These are phyloP conservation scores for Dichotomocladium elegans DNA, from an alignment of 371 early-diverging fungal genomes.

Conservation along the genomic window DNA sequence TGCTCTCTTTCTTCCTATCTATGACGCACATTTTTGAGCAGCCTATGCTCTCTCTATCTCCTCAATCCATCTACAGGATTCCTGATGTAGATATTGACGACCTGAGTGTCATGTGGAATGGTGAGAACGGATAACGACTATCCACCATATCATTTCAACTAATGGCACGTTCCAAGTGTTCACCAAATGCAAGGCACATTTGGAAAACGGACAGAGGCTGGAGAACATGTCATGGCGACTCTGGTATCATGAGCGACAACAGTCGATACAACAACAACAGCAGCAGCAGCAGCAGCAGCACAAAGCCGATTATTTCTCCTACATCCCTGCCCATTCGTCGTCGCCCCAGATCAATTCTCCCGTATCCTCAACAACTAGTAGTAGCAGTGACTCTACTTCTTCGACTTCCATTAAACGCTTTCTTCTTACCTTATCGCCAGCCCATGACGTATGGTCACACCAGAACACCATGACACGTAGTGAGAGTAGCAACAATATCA, in stretches of 20 bases:
- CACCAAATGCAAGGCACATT: slow-evolving; percentile 42
- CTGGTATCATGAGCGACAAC: slow-evolving; percentile 19
- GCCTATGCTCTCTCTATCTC: slow-evolving; percentile 11
- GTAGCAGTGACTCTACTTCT: slow-evolving; percentile 1
- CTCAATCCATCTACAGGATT: slow-evolving; percentile 7
- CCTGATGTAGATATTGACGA: slow-evolving; percentile 7
- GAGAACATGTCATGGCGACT: slow-evolving; percentile 49
- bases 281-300: neutral
- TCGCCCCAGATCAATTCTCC: slow-evolving; percentile 2
- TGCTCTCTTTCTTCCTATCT: neutral
- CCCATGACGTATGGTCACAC: slow-evolving; percentile 20
- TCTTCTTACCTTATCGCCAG: slow-evolving; percentile 19
- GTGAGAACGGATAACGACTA: neutral
- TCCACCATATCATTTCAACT: neutral
- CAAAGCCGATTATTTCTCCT: slow-evolving; percentile 10
- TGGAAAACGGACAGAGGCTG: slow-evolving; percentile 42
- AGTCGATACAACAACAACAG: slow-evolving; percentile 1
- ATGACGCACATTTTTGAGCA: slow-evolving; percentile 11
- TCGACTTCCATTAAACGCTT: slow-evolving; percentile 13
- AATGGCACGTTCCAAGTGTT: slow-evolving; percentile 19
- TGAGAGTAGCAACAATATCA: slow-evolving; percentile 4
- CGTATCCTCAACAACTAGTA: neutral
- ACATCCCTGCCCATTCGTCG: slow-evolving; percentile 6
- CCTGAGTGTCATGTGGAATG: slow-evolving; percentile 10
- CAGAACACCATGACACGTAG: slow-evolving; percentile 6